Evolutionary conservation across 2,329 filamentous ascomycete species (phyloP), one percentile per base, ranked within the genome.

Genomic region (Myrmaecium sp.): DNA sequence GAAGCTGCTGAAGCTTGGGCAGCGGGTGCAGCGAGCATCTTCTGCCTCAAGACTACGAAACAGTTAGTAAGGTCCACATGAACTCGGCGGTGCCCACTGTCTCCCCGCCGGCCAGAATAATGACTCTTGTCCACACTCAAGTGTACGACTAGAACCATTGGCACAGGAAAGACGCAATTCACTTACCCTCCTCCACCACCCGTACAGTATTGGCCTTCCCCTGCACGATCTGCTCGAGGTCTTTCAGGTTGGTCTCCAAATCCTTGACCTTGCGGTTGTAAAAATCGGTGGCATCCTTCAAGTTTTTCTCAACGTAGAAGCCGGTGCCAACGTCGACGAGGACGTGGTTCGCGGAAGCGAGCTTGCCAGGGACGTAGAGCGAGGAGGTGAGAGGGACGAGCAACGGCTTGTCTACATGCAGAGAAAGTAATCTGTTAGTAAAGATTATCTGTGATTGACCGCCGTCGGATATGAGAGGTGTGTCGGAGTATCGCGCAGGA

Each of bases 301-400:
- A 62, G 6, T 57, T 64, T 60, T 98, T 98, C 56, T 95, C 84
- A 28, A 95, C 74, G 45, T 83, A 84, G 50, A 91, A 95, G 0
- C 86, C 86, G 1, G 86, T 95, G 12, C 86, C 86, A 12, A 94
- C 72, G 51, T 95, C 86, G 21, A 95, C 82, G 31, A 95, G 34
- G 14, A 53, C 47, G 19, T 49, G 42, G 25, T 41, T 38, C 18
- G 28, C 17, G 18, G 27, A 20, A 6, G 77, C 66, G 21, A 95
- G 62, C 20, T 67, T 74, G 17, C 86, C 91, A 14, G 78, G 77
- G 10, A 98, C 86, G 54, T 98, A 98, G 16, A 98, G 66, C 1
- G 84, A 94, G 42, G 80, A 89, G 8, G 89, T 98, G 34, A 98
- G 57, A 0, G 91, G 89, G n/a, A 98, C 82, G 12, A 98, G 68